Evolutionary conservation across 805 yeast species (phyloP), one percentile per base, ranked within the genome.

Genomic region (Teunomyces atbi): DNA sequence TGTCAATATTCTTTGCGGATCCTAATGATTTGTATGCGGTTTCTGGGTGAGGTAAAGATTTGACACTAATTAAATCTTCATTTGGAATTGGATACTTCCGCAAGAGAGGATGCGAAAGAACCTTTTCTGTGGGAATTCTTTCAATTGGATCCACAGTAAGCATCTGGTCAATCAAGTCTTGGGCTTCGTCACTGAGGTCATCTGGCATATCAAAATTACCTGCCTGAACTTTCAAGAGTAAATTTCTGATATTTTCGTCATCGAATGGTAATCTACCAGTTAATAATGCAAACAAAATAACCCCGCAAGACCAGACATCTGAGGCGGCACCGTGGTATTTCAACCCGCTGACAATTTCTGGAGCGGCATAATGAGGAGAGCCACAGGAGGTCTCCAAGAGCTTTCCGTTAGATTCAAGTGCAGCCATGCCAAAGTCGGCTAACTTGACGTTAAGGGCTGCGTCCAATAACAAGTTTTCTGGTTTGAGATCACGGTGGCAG

Each of bases 401-500:
- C 61, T 79, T 79, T 45, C 83, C 88, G 46, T 81, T 81, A 50
- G 82, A 77, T 61, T 87, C 92, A 49, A 87, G 70, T 18, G 94
- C 94, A 21, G 95, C 95, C 95, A 87, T 87, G 45, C 95, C 95
- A 59, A 87, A 87, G 67, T 87, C 95, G 3, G 94, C 94, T 53
- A 87, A 81, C 58, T 86, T 86, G 45, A 87, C 84, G 53, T 81
- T 83, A 49, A 81, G 76, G 45, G 80, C 74, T 41, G 77, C 75
- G 65, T 87, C 94, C 20, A 87, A 67, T 46, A 87, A 62, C 48
- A 87, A 71, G 61, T 87, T 87, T 60, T 87, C 95, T 3, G 94
- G 92, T 61, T 87, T 87, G 60, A 87, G 72, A 65, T 87, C 95
- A 57, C 95, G 76, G 59, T 87, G 95, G 57, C 91, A 73, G 50